Evolutionary conservation across 257 asterid genomes (phyloP), one percentile per base, ranked within the genome.

Genomic region (Nicotiana undulata): DNA sequence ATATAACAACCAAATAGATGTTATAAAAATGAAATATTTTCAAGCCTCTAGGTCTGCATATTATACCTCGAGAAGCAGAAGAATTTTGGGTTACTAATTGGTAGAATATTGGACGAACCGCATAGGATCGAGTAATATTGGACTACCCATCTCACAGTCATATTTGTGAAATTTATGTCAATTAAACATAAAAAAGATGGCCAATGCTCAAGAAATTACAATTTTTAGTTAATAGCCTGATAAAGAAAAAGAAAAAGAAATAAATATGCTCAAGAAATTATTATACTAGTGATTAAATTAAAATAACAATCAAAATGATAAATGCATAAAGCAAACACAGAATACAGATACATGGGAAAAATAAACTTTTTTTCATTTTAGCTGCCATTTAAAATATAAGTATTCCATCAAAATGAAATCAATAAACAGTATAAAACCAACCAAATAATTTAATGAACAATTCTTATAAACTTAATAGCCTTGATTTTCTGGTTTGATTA

Each of bases 371-470:
- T 46, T 24, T 24, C 26, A 49, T 74, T 49, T 24, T 31, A 74
- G 61, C 61, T 49, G 16, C 78, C 15, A 74, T 49, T 13, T 74
- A 46, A 24, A 74, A 51, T 51, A 51, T 0, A 72, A 72, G 77
- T 1, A 72, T 29, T 44, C 59, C 37, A 72, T 46, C 34, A 53
- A 49, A 6, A 49, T 15, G 40, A 72, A 72, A 72, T 72, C 40
- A 72, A 74, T 70, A 46, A 24, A 74, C 15, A 49, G 60, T 49
- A 4, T 51, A 74, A 24, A 20, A 31, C 65, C 44, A 63, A 65
- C 82, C 28, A 79, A 63, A 77, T 37, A 77, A 44, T 32, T 77
- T 13, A 77, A 60, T 46, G 70, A 77, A 77, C 81, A 70, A 32
- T 59, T 77, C 55, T 28, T 40, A 70, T 44, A 40, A 40, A 0